A percentile compares a stretch with the other conserved stretches of the same genome.
Evolutionary conservation across 768 basidiomycete genomes (phyloP).

Genomic region (Pholiota molesta): DNA sequence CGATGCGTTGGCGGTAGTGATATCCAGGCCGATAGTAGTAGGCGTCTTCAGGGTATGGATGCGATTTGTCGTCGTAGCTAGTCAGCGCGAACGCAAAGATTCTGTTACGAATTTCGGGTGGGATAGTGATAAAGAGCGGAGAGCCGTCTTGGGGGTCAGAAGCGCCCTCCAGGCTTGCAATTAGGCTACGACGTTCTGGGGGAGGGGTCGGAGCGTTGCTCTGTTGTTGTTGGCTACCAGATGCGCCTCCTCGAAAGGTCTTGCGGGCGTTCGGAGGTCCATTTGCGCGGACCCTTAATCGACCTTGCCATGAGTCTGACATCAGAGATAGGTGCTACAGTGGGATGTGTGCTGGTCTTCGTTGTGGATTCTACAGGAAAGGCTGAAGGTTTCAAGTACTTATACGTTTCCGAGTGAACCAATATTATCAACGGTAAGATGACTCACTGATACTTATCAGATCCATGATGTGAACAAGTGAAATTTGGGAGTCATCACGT

Average conservation of each 20-base stretch:
- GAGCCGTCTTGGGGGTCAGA: conserved; percentile 9
- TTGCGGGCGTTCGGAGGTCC: not conserved
- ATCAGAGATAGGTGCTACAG: not conserved
- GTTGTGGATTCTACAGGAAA: too few relatives aligned
- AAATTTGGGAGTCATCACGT: too few relatives aligned
- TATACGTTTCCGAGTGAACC: not conserved
- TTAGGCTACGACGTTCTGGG: conserved; percentile 8
- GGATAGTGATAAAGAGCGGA: conserved; percentile 7
- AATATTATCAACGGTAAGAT: not conserved
- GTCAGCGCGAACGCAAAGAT: conserved; percentile 11
- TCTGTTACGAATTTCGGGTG: conserved; percentile 12
- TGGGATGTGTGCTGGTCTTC: too few relatives aligned
- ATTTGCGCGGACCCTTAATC: not conserved
- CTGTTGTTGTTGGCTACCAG: too few relatives aligned
- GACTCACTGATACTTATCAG: not conserved
- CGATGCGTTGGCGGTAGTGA: conserved; percentile 9
- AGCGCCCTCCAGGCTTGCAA: not conserved
- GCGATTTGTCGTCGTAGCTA: conserved; percentile 12
- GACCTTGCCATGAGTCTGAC: not conserved
- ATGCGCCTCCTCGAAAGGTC: too few relatives aligned
- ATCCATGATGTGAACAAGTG: not conserved
- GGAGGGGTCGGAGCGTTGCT: not conserved
- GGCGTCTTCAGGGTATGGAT: conserved; percentile 8
- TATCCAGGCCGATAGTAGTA: conserved; percentile 12
- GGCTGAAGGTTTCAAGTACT: not conserved